Base-by-base conservation (phyloP, 78 protist species). In the Dictyostelium capitatum region DNA sequence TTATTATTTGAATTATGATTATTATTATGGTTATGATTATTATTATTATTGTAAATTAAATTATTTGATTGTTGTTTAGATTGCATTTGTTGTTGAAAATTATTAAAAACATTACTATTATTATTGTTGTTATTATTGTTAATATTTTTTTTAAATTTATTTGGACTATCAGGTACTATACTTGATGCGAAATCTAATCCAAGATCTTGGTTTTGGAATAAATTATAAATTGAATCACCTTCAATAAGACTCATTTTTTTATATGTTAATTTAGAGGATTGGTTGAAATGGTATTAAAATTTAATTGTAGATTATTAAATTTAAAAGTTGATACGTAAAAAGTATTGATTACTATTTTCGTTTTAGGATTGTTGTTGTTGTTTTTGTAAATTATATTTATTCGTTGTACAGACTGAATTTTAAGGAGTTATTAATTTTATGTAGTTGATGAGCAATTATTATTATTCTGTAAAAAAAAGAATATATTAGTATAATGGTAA, bases 231-330 rank as follows among this genome's bases (percentile, higher is more conserved):
- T 7, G 81, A 74, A 46, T 87, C 93, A 50, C 67, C 48, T 87
- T 87, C 93, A 20, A 87, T 87, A 57, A 87, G 84, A 87, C 93
- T 87, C 93, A 87, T 87, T 30, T 46, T 79, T 9, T 79, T 75
- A 11, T 28, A 19, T 25, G 4, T 74, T 32, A 11, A 41, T 41
- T n/a, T n/a, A n/a, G n/a, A 15, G 37, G n/a, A 41, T 12, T 69
- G 6, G 20, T 62, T 10, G 9, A 23, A 57, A n/a, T 57, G 2
- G 0, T 70, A 41, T 41, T 70, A 5, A 37, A 3, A 37, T 37
- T 46, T 32, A 43, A 1, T 43, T 6, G 54, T 72, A 41, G 79
- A 72, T 72, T 43, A 43, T 37, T n/a, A n/a, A 57, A 57, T 62
- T 62, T 23, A 74, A 32, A 46, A 2, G 43, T 37, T 37, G 8